Conservation (phyloP, 1,139 yeast genomes). For the Candida tetrigidarum region DNA sequence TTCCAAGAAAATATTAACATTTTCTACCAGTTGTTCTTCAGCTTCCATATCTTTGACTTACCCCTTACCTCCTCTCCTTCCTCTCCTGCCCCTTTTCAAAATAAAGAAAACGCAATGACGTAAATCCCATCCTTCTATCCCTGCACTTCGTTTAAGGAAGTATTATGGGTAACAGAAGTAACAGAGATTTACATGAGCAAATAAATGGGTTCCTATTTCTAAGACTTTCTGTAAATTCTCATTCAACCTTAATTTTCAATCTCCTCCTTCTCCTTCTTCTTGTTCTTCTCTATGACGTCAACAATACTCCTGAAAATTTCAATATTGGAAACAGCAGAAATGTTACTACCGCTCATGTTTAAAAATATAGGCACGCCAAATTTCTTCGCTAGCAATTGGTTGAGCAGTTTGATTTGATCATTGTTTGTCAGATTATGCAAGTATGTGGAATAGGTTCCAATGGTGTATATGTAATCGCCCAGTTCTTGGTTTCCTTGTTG, state of each 20-base stretch:
- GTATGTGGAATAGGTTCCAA: slow-evolving; percentile 19
- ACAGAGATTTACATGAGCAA: neutral
- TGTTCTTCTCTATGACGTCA: slow-evolving; percentile 4
- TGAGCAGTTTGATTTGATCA: slow-evolving; percentile 17
- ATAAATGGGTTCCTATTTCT: no score
- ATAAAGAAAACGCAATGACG: no score
- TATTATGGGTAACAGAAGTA: neutral
- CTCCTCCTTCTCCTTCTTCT: neutral
- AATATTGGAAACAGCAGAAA: slow-evolving; percentile 9
- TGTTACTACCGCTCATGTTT: slow-evolving; percentile 15
- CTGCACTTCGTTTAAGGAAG: neutral
- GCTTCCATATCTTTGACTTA: neutral
- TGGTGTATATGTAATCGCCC: slow-evolving; percentile 24
- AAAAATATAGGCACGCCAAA: slow-evolving; percentile 21
- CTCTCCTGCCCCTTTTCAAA: no score
- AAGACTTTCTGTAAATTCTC: no score
- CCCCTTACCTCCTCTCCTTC: neutral
- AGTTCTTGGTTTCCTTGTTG: slow-evolving; percentile 17
- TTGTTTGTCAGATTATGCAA: slow-evolving; percentile 13
- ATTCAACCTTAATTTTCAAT: neutral
- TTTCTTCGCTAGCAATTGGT: slow-evolving; percentile 20
- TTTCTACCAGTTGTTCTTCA: no score
- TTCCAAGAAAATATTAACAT: neutral
- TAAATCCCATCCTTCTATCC: neutral
- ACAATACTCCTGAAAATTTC: slow-evolving; percentile 11